These are phyloP conservation scores for Zea luxurians DNA, from an alignment of 176 grass and related monocot genomes.

Conservation along the genomic window DNA sequence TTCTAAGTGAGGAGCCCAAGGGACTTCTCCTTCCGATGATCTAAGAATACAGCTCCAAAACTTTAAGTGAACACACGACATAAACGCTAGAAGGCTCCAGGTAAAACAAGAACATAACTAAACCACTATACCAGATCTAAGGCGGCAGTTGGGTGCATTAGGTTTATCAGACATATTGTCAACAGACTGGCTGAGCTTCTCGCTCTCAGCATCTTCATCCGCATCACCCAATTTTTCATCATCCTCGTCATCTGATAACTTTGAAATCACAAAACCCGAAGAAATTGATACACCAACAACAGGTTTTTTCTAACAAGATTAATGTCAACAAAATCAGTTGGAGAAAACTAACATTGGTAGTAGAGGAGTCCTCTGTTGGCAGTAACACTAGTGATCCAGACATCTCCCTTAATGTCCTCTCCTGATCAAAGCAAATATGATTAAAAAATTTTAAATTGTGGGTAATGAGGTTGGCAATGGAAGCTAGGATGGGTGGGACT, in stretches of 20 bases:
- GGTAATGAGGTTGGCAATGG: background rate
- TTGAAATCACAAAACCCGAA: conserved; percentile 20
- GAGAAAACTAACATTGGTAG: conserved; percentile 42
- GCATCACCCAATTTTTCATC: conserved; percentile 54
- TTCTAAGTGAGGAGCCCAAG: conserved; percentile 86
- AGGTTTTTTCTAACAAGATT: background rate
- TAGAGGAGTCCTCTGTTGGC: conserved; percentile 37
- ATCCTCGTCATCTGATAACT: conserved; percentile 69
- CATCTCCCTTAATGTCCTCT: conserved; percentile 46
- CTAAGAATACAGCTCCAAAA: conserved; percentile 28
- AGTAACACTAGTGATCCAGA: conserved; percentile 12
- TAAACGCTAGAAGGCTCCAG: background rate
- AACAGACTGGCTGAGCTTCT: conserved; percentile 44
- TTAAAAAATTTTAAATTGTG: background rate
- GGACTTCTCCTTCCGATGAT: conserved; percentile 84
- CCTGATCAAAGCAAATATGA: conserved; percentile 44
- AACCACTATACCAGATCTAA: conserved; percentile 60
- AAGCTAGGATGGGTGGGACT: background rate
- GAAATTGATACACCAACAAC: background rate
- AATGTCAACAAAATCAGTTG: background rate
- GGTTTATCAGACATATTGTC: conserved; percentile 45
- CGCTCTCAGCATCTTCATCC: conserved; percentile 49
- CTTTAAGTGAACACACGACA: background rate
- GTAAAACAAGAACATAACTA: background rate
- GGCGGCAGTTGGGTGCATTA: conserved; percentile 20